Evolutionary conservation across 345 rosid genomes (phyloP).

Genomic region (Pistacia integerrima): DNA sequence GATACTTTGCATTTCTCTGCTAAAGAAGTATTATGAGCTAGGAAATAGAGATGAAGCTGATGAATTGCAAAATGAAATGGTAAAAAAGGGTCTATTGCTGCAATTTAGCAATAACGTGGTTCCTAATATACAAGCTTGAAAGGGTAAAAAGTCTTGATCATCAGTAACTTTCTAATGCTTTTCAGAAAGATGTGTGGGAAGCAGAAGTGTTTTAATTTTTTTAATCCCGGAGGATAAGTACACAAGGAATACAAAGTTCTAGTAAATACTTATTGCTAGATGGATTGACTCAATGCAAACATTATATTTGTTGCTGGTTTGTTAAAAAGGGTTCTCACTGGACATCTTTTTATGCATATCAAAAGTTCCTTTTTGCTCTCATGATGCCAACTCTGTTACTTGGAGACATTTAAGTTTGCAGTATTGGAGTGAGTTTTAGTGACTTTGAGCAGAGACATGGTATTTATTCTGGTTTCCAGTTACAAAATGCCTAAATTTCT

Average conservation of each 20-base stretch:
- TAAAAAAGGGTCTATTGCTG: conserved; percentile 40
- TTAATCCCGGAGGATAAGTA: conserved; percentile 22
- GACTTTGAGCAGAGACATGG: background rate
- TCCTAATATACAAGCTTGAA: conserved; percentile 33
- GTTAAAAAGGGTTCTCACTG: background rate
- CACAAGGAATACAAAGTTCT: conserved; percentile 9
- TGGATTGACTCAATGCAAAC: background rate
- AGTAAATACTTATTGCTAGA: conserved; percentile 15
- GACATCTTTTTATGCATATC: background rate
- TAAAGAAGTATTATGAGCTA: conserved; percentile 62
- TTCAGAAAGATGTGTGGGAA: background rate
- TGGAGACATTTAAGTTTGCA: background rate
- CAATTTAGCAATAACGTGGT: conserved; percentile 26
- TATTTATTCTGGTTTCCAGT: background rate
- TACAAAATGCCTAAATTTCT: background rate
- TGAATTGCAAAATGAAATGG: conserved; percentile 52
- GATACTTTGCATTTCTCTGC: conserved; percentile 50
- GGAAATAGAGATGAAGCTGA: conserved; percentile 50
- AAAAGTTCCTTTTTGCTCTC: background rate
- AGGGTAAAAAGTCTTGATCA: background rate
- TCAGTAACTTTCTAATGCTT: background rate
- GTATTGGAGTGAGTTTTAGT: background rate
- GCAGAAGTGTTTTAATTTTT: background rate
- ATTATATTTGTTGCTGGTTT: background rate
- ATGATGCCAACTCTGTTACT: conserved; percentile 6